Percentiles rank a stretch among this genome's conserved stretches.
These are phyloP conservation scores for Microcyclospora pomicola DNA, from an alignment of 2,329 filamentous ascomycete species.

Conservation along the genomic window DNA sequence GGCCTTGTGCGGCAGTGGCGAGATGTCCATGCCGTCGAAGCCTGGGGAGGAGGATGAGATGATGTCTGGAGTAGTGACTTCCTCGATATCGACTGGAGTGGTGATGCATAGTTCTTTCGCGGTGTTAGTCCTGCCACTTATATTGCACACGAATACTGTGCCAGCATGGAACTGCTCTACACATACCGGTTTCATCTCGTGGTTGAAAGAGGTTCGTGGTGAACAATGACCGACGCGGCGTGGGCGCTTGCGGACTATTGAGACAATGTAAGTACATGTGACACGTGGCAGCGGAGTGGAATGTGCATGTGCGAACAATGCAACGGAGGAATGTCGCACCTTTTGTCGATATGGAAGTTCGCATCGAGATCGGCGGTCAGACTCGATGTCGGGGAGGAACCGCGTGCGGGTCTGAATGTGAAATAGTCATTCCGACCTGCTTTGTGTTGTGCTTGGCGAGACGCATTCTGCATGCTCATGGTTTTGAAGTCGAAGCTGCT, in stretches of 20 bases:
- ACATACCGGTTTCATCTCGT: conserved; percentile 20
- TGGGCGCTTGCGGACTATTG: conserved; percentile 64
- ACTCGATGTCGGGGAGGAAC: conserved; percentile 81
- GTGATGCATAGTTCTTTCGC: conserved; percentile 19
- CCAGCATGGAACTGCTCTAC: neutral
- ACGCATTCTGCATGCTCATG: conserved; percentile 47
- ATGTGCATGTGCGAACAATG: conserved; percentile 21
- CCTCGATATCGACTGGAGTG: conserved; percentile 43
- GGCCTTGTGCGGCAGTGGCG: conserved; percentile 77
- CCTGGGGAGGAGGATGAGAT: conserved; percentile 60
- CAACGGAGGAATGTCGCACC: conserved; percentile 39
- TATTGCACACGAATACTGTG: neutral
- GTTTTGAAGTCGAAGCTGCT: conserved; percentile 65
- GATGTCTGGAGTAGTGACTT: conserved; percentile 70
- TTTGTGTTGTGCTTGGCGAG: conserved; percentile 38
- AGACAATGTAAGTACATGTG: conserved; percentile 25
- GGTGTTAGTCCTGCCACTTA: neutral
- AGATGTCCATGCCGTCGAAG: conserved; percentile 81
- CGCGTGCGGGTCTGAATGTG: conserved; percentile 56
- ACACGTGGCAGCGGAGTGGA: conserved; percentile 15
- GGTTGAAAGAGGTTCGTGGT: conserved; percentile 53
- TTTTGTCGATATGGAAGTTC: conserved; percentile 92
- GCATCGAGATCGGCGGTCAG: conserved; percentile 89
- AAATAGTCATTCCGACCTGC: conserved; percentile 65
- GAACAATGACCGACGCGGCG: conserved; percentile 74